Evolutionary conservation across 164 flowering plant species (phyloP).

Genomic region (Houttuynia cordata): DNA sequence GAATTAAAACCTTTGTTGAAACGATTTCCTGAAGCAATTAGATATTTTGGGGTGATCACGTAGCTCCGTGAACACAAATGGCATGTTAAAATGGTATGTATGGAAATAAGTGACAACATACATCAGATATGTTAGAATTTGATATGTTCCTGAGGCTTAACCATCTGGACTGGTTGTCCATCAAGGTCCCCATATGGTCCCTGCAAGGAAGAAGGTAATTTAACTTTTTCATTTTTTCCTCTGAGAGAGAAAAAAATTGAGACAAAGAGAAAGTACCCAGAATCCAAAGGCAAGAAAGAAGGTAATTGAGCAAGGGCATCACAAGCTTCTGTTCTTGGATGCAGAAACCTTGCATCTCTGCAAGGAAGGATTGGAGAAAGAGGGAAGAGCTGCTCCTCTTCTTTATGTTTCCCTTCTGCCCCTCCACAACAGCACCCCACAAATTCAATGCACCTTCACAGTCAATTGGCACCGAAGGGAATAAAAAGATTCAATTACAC

Average conservation of each 20-base stretch:
- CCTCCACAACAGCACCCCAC: slow-evolving; percentile 57
- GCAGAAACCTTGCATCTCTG: slow-evolving; percentile 30
- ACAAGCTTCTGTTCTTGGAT: slow-evolving; percentile 37
- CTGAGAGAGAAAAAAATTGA: background rate
- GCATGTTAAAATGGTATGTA: no score
- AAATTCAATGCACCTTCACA: slow-evolving; percentile 47
- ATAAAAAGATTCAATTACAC: background rate
- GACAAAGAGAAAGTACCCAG: slow-evolving; percentile 30
- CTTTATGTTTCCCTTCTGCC: slow-evolving; percentile 15
- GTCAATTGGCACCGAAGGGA: background rate
- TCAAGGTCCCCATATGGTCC: slow-evolving; percentile 38
- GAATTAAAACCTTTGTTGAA: slow-evolving; percentile 52
- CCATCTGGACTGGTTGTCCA: slow-evolving; percentile 64
- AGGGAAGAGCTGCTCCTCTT: slow-evolving; percentile 1
- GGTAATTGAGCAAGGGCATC: slow-evolving; percentile 41
- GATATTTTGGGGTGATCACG: background rate
- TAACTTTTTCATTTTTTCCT: background rate
- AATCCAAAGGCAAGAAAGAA: slow-evolving; percentile 29
- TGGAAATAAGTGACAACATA: background rate
- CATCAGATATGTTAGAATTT: slow-evolving; percentile 23
- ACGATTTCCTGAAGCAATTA: slow-evolving; percentile 27
- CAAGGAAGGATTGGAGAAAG: slow-evolving; percentile 16
- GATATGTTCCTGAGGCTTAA: slow-evolving; percentile 26
- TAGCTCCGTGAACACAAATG: background rate
- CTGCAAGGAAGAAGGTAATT: slow-evolving; percentile 17